Evolutionary conservation across 2,329 filamentous ascomycete species (phyloP).

Genomic region (Cordyceps cicadae): DNA sequence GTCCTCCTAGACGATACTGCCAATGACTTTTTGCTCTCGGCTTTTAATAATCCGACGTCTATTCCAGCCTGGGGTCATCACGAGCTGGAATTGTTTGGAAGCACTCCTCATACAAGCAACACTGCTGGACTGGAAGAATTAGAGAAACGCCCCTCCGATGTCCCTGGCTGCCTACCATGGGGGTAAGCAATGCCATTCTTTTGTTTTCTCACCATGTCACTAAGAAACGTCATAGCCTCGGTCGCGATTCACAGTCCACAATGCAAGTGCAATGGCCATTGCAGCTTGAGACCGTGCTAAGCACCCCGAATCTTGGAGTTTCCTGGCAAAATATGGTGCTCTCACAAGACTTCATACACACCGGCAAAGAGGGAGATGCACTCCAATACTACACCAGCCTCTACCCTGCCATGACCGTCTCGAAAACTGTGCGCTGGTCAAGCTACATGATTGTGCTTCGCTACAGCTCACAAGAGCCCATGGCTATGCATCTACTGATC

Average conservation of each 20-base stretch:
- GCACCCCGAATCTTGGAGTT: not conserved
- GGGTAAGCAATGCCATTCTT: not conserved
- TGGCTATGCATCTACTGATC: conserved; percentile 5
- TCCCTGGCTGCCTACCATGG: too few species aligned
- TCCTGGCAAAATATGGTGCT: conserved; percentile 1
- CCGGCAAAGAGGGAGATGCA: not conserved
- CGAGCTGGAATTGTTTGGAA: not conserved
- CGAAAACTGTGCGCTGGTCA: conserved; percentile 2
- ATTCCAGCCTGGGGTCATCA: not conserved
- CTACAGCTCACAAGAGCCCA: not conserved
- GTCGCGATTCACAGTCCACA: not conserved
- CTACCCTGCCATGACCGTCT: conserved; percentile 6
- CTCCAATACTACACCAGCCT: conserved; percentile 2
- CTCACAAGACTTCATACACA: not conserved
- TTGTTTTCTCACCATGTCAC: too few species aligned
- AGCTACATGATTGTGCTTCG: conserved; percentile 3
- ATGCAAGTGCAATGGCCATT: not conserved
- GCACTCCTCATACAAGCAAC: not conserved
- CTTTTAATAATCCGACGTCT: not conserved
- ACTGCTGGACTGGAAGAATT: not conserved
- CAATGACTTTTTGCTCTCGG: not conserved
- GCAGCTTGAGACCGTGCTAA: not conserved
- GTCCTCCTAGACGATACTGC: not conserved
- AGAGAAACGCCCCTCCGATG: not conserved
- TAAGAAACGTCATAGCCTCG: not conserved